phyloP scores from a whole-genome alignment of 768 basidiomycete genomes.

The Serpula lacrymans region DNA sequence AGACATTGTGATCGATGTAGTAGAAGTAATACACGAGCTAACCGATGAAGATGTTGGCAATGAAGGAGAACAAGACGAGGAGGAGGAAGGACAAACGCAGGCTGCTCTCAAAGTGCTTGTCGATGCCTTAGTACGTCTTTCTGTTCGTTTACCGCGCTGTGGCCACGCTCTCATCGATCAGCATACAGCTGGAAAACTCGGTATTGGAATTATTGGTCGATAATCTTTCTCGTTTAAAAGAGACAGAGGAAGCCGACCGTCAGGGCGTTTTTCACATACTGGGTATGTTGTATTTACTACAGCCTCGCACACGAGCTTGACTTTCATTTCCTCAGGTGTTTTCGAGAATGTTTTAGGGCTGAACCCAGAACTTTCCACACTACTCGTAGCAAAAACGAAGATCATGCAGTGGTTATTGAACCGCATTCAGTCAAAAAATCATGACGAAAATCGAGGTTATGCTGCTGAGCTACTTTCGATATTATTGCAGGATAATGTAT shows the following conservation, averaged over 20 bases:
- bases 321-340: slow-evolving; percentile 52
- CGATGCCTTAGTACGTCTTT: slow-evolving; percentile 63
- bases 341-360: slow-evolving; percentile 93
- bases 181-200: slow-evolving; percentile 69
- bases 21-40: slow-evolving; percentile 89
- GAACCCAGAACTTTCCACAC: slow-evolving; percentile 68
- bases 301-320: too few species aligned
- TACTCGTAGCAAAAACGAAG: slow-evolving; percentile 70
- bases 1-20: slow-evolving; percentile 95
- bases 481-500: slow-evolving; percentile 68
- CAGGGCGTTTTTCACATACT: slow-evolving; percentile 93
- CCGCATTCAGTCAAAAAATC: slow-evolving; percentile 65
- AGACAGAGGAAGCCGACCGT: slow-evolving; percentile 84
- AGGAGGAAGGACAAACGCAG: slow-evolving; percentile 55
- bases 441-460: slow-evolving; percentile 91
- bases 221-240: slow-evolving; percentile 86
- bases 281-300: slow-evolving; percentile 39
- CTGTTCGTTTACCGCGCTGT: slow-evolving; percentile 1
- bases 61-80: slow-evolving; percentile 64
- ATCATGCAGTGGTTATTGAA: slow-evolving; percentile 77
- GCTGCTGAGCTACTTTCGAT: slow-evolving; percentile 94
- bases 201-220: slow-evolving; percentile 86
- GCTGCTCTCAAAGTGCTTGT: slow-evolving; percentile 73
- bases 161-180: slow-evolving; percentile 3
- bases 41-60: slow-evolving; percentile 95